phyloP scores from a whole-genome alignment of 768 basidiomycete species.

The Lanmaoa rubissima region DNA sequence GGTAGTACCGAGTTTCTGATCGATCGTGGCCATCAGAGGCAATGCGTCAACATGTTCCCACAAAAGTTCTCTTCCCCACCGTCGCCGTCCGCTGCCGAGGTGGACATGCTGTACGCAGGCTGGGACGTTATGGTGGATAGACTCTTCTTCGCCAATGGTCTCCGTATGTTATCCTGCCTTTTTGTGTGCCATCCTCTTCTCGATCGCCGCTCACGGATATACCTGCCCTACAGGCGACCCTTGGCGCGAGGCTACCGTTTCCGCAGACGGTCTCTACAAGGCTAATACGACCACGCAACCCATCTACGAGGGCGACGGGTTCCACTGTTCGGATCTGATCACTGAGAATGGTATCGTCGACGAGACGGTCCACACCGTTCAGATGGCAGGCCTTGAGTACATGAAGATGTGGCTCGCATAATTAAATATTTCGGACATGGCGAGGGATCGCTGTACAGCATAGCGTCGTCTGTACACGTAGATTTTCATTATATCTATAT shows the following conservation, averaged over 20 bases:
- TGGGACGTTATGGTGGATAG: slow-evolving; percentile 59
- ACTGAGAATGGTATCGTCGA: slow-evolving; percentile 43
- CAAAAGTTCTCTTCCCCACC: slow-evolving; percentile 50
- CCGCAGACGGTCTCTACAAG: slow-evolving; percentile 47
- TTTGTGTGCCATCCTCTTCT: too few species aligned
- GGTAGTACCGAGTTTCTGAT: neutral
- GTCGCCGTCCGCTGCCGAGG: slow-evolving; percentile 39
- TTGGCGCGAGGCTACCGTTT: slow-evolving; percentile 69
- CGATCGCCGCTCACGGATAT: neutral
- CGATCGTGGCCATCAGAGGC: slow-evolving; percentile 42
- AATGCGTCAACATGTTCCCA: slow-evolving; percentile 69
- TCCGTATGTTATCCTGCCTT: slow-evolving; percentile 42
- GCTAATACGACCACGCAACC: slow-evolving; percentile 52
- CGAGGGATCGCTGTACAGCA: neutral
- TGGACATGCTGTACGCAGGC: slow-evolving; percentile 53
- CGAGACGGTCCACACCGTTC: slow-evolving; percentile 51
- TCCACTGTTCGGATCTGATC: slow-evolving; percentile 64
- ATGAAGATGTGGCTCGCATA: slow-evolving; percentile 57
- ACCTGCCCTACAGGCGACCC: slow-evolving; percentile 54
- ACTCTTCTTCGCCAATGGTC: slow-evolving; percentile 69
- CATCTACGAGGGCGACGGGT: slow-evolving; percentile 58
- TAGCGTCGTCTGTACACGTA: neutral
- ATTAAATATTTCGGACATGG: neutral
- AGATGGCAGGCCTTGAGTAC: slow-evolving; percentile 47
- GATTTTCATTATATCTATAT: neutral